Base-by-base conservation (phyloP, 768 basidiomycete genomes). In the Candolleomyces aberdarensis region DNA sequence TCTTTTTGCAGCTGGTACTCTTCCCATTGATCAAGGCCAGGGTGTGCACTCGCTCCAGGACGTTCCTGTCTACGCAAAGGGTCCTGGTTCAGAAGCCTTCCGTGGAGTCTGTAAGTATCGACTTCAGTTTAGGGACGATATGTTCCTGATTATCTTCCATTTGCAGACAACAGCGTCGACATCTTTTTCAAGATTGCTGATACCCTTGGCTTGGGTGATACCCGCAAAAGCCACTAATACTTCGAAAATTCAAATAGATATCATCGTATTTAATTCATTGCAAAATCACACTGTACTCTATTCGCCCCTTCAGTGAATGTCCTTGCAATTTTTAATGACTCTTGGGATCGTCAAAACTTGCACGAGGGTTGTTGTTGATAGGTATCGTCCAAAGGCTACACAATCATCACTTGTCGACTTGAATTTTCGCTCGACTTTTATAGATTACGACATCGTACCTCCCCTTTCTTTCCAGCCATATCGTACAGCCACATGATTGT, bases 31-130 rank as follows among this genome's bases (percentile, higher is more conserved):
- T 22, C 68, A 74, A 49, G n/a, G 67, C 3, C 76, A 80, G 63
- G 79, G 78, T 22, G 78, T 79, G 0, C 78, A 79, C 63, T 80
- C 77, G 5, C 66, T 80, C 11, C 71, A 71, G 58, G 78, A 79
- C 60, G 78, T 79, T 3, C 77, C 79, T 52, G 76, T 80, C 36
- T 80, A 78, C 63, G 76, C 78, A 3, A 79, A 71, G 60, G 78
- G 78, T 6, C 78, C 78, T 58, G 78, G 77, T 14, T 67, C 75
- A 32, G 75, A 76, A 32, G 68, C 70, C 7, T 79, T 80, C 75
- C 70, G 76, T 40, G 78, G 79, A 36, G 75, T 76, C 56, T 78
- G 79, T 79, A 59, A 71, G 77, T 75, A 32, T 22, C 41, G 26
- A 26, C 26, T 26, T 26, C 3, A 26, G 26, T n/a, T n/a, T n/a